Base-by-base conservation (phyloP, 75 land plant species). In the Ceratopteris richardii region DNA sequence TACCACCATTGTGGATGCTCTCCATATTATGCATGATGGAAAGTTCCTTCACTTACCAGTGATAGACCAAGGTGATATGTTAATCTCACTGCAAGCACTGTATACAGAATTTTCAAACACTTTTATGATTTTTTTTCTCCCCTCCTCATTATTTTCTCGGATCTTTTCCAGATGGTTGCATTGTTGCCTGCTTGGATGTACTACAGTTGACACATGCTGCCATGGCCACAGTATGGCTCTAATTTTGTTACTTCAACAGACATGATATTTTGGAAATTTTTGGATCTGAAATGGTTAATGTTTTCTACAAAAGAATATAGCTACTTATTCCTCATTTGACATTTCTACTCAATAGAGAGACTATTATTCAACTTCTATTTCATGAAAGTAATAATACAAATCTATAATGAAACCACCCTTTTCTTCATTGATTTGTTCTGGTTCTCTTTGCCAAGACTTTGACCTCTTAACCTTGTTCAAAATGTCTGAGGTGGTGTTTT, bases 121-220 rank as follows among this genome's bases (percentile, higher is more conserved):
- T 17, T 1, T 52, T 1, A 24, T 60, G 23, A 29, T 12, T 29
- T 0, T 37, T 63, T 19, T 58, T 44, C 26, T 56, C 22, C 48
- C 23, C 69, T 63, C 67, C 55, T 66, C 60, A 60, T 25, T 46
- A 64, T 17, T 24, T 71, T 43, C 51, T 71, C 10, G 69, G 55
- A 29, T 71, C 56, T 36, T 31, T 21, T 62, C 37, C 87, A 91
- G 97, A 91, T 74, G 97, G 97, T 59, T 31, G 24, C 20, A 59
- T 85, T 68, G 80, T 75, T 57, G 90, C 87, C 21, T 89, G 90
- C 63, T 42, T 93, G 47, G 98, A 93, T 75, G 98, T 93, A 28
- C 54, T 93, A 40, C 90, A 93, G 62, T 68, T 89, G 60, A 89
- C 98, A 33, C 90, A 93, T 79, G 98, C 87, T 19, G 86, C 96